phyloP scores from a whole-genome alignment of 2,329 filamentous ascomycete species.

The Botryosphaeria agaves region DNA sequence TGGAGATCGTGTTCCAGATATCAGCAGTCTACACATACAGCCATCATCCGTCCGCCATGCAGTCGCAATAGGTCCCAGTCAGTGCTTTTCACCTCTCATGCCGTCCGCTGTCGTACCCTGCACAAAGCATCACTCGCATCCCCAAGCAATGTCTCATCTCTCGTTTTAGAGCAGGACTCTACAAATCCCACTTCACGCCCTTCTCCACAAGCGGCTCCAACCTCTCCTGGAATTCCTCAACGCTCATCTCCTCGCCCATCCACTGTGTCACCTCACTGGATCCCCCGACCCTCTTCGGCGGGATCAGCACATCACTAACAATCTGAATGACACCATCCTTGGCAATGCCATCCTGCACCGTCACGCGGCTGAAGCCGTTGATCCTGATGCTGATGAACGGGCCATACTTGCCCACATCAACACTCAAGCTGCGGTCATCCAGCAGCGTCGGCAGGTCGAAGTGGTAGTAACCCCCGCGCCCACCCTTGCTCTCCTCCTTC shows the following conservation, averaged over 20 bases:
- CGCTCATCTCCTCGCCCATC: conserved; percentile 33
- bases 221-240: conserved; percentile 44
- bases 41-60: too few species aligned
- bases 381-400: conserved; percentile 55
- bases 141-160: too few species aligned
- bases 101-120: too few species aligned
- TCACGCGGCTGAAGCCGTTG: conserved; percentile 53
- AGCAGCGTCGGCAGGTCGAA: conserved; percentile 60
- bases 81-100: too few species aligned
- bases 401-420: conserved; percentile 55
- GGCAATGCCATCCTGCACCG: conserved; percentile 51
- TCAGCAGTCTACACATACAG: too few species aligned
- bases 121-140: too few species aligned
- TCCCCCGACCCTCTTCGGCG: conserved; percentile 41
- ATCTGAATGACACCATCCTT: conserved; percentile 74
- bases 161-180: too few species aligned
- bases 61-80: too few species aligned
- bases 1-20: too few species aligned
- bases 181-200: neutral
- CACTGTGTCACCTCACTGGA: conserved; percentile 21
- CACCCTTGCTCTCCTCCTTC: conserved; percentile 2
- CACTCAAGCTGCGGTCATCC: conserved; percentile 43
- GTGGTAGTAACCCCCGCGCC: conserved; percentile 36
- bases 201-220: conserved; percentile 27
- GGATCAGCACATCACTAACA: conserved; percentile 54